phyloP scores from a whole-genome alignment of 2,329 filamentous ascomycete species.

The Drechslerella stenobrocha region DNA sequence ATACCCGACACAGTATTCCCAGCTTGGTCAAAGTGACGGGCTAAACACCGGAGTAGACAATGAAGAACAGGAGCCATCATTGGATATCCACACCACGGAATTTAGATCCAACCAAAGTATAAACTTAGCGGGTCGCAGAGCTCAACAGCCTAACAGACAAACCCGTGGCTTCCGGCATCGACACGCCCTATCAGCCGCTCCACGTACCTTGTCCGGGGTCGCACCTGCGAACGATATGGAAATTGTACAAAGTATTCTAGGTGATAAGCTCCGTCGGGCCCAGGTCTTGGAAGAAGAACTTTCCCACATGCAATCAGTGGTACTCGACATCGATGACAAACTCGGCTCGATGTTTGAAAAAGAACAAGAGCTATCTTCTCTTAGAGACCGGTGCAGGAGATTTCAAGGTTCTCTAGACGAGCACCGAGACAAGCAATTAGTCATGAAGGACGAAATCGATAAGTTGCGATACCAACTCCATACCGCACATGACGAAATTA shows the following conservation, averaged over 20 bases:
- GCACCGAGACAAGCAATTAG: slow-evolving; percentile 15
- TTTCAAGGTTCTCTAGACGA: slow-evolving; percentile 35
- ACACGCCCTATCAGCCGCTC: too few species aligned
- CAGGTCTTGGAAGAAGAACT: slow-evolving; percentile 28
- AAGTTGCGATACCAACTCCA: slow-evolving; percentile 14
- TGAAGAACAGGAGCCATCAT: too few species aligned
- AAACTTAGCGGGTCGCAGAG: too few species aligned
- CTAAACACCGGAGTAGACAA: too few species aligned
- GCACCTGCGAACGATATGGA: slow-evolving; percentile 25
- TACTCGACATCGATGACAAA: slow-evolving; percentile 33
- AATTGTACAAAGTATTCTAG: slow-evolving; percentile 26
- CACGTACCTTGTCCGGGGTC: slow-evolving; percentile 1
- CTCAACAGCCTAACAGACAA: too few species aligned
- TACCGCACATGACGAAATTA: slow-evolving; percentile 12
- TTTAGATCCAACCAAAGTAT: too few species aligned
- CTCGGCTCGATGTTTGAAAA: slow-evolving; percentile 25
- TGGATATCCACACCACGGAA: too few species aligned
- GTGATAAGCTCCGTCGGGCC: slow-evolving; percentile 21
- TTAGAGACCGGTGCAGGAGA: slow-evolving; percentile 24
- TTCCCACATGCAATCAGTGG: slow-evolving; percentile 12
- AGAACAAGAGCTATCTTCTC: slow-evolving; percentile 6
- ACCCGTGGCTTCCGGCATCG: too few species aligned
- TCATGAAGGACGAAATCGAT: slow-evolving; percentile 11
- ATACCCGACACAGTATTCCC: too few species aligned
- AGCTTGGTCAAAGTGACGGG: too few species aligned